phyloP scores from a whole-genome alignment of 2,329 filamentous ascomycete species.

The Penicillium rolfsii region DNA sequence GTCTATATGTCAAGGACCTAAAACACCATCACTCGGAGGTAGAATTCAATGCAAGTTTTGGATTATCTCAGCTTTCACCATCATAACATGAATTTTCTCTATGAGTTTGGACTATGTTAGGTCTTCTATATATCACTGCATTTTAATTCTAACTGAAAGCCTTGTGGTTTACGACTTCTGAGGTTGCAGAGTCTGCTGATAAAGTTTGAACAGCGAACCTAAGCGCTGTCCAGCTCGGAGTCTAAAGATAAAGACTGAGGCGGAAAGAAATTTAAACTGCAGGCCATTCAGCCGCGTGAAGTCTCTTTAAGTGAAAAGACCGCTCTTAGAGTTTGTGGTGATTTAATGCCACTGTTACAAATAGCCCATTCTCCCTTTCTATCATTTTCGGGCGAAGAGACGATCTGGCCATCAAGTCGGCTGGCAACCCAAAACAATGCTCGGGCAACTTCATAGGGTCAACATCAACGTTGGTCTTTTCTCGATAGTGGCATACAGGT shows the following conservation, averaged over 20 bases:
- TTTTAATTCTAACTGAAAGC: constrained; percentile 1
- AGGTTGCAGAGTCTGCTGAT: constrained; percentile 9
- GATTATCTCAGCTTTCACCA: constrained; percentile 2
- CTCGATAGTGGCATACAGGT: too few species aligned
- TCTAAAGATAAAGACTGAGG: not conserved
- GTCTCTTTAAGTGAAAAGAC: not conserved
- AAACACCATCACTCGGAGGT: not conserved
- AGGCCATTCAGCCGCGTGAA: constrained; percentile 2
- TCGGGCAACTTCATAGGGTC: too few species aligned
- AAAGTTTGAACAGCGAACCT: constrained; percentile 5
- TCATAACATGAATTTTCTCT: too few species aligned
- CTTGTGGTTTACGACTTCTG: constrained; percentile 1
- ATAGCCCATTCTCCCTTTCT: not conserved
- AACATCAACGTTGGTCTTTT: too few species aligned
- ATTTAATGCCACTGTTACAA: constrained; percentile 1
- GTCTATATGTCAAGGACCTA: not conserved
- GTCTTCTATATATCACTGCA: constrained; percentile 9
- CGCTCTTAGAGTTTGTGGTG: not conserved
- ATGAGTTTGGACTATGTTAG: not conserved
- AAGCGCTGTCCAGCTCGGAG: constrained; percentile 6
- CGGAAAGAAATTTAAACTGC: not conserved
- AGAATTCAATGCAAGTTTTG: not conserved
- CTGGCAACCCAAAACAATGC: not conserved
- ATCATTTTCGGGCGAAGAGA: constrained; percentile 4
- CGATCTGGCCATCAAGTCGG: not conserved